phyloP scores from a whole-genome alignment of 2,329 filamentous ascomycete genomes.

The Ophiocordyceps robertsii region DNA sequence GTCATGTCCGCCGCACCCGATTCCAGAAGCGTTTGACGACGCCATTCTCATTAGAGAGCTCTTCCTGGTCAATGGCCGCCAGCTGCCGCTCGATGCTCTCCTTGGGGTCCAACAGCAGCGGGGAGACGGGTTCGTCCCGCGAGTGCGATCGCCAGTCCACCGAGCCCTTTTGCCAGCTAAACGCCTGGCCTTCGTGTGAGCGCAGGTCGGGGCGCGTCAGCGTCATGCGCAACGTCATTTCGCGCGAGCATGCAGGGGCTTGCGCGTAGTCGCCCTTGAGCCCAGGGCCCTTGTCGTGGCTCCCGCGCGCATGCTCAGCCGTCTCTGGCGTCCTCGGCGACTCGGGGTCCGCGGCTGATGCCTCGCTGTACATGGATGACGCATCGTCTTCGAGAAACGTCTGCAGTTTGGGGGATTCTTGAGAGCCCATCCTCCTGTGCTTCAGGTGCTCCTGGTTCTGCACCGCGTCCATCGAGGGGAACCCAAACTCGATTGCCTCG shows the following conservation, averaged over 20 bases:
- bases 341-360: conserved; percentile 42
- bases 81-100: conserved; percentile 41
- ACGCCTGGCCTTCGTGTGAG: conserved; percentile 57
- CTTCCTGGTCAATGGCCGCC: conserved; percentile 37
- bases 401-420: conserved; percentile 28
- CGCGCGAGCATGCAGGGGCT: conserved; percentile 46
- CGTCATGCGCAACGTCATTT: conserved; percentile 96
- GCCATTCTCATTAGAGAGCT: conserved; percentile 28
- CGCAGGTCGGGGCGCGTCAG: conserved; percentile 80
- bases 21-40: conserved; percentile 54
- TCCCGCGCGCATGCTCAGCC: conserved; percentile 22
- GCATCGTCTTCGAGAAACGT: conserved; percentile 47
- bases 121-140: conserved; percentile 19
- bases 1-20: conserved; percentile 34
- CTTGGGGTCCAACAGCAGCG: conserved; percentile 24
- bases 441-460: conserved; percentile 16
- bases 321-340: conserved; percentile 44
- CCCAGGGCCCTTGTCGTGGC: conserved; percentile 12
- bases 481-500: conserved; percentile 87
- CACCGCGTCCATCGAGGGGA: conserved; percentile 50
- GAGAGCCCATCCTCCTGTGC: conserved; percentile 10
- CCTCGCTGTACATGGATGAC: conserved; percentile 39
- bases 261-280: conserved; percentile 31
- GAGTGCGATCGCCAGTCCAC: conserved; percentile 29
- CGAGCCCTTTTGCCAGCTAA: conserved; percentile 45